These are phyloP conservation scores for Martensiomyces pterosporus DNA, from an alignment of 192 early-diverging fungal species.

Conservation along the genomic window DNA sequence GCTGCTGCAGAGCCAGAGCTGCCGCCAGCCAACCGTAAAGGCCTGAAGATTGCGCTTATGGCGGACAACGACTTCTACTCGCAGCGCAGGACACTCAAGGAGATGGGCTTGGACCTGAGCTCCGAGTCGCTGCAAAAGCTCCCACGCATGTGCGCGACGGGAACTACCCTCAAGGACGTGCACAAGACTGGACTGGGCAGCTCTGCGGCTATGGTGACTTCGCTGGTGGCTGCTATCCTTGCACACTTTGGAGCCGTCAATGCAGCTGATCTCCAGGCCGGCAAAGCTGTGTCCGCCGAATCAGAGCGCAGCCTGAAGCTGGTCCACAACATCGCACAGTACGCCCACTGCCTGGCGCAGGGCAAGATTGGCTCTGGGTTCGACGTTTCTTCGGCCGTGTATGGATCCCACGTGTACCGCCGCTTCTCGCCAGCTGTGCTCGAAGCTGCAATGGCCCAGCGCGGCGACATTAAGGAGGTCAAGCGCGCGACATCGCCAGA, in stretches of 20 bases:
- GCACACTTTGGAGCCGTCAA: conserved; percentile 62
- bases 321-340: conserved; percentile 86
- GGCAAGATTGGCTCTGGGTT: conserved; percentile 98
- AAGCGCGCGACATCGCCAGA: conserved; percentile 28
- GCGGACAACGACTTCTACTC: conserved; percentile 99
- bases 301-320: conserved; percentile 39
- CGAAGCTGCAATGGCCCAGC: conserved; percentile 49
- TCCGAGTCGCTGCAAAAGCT: conserved; percentile 56
- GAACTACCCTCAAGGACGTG: conserved; percentile 62
- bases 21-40: conserved; percentile 4
- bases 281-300: conserved; percentile 1
- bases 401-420: conserved; percentile 82
- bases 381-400: conserved; percentile 90
- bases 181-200: conserved; percentile 97
- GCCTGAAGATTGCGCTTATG: conserved; percentile 71
- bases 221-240: conserved; percentile 76
- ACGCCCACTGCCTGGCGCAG: conserved; percentile 94
- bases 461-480: conserved; percentile 10
- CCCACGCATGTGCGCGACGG: conserved; percentile 60
- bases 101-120: conserved; percentile 48
- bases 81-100: conserved; percentile 68
- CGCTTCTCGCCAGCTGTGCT: conserved; percentile 75
- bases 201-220: conserved; percentile 94
- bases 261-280: conserved; percentile 8
- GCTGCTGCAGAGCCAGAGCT: neutral